A percentile compares a stretch with the other conserved stretches of the same genome.
phyloP scores from a whole-genome alignment of 23 red algal genomes.

The Gracilaria domingensis region DNA sequence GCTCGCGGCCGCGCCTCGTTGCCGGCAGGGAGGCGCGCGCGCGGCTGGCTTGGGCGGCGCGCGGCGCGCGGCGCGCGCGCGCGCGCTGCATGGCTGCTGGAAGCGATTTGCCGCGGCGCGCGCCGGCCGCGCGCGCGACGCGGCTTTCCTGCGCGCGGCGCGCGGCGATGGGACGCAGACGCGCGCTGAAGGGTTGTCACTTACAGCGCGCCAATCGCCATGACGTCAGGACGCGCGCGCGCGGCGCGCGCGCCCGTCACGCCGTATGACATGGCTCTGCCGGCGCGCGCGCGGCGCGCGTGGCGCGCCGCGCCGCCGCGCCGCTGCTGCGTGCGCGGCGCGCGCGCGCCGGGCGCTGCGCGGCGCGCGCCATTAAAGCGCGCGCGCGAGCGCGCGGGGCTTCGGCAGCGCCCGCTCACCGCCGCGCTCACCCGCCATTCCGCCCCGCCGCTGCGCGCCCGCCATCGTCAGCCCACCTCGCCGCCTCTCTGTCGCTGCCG shows the following conservation, averaged over 20 bases:
- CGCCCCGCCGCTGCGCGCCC: too few species aligned
- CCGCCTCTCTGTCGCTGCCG: neutral
- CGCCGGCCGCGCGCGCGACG: neutral
- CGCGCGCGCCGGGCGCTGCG: neutral
- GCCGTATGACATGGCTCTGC: neutral
- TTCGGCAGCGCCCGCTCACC: neutral
- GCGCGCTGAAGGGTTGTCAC: slow-evolving; percentile 9
- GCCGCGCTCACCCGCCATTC: slow-evolving; percentile 26
- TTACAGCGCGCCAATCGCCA: neutral
- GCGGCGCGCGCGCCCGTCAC: neutral
- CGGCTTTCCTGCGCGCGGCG: neutral
- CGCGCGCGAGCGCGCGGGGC: neutral
- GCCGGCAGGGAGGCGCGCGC: neutral
- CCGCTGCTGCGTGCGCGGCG: neutral
- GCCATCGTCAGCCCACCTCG: neutral
- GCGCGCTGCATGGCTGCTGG: neutral
- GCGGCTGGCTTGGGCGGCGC: too few species aligned
- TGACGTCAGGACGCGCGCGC: slow-evolving; percentile 10
- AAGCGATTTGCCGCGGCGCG: neutral
- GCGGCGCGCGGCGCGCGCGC: too few species aligned
- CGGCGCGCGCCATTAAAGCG: neutral
- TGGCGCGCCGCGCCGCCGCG: neutral
- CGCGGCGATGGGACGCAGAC: too few species aligned
- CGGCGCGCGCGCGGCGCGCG: slow-evolving; percentile 2
- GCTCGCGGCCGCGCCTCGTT: neutral